phyloP scores from a whole-genome alignment of 148 eudicot species.

The Vaccinium macrocarpon region DNA sequence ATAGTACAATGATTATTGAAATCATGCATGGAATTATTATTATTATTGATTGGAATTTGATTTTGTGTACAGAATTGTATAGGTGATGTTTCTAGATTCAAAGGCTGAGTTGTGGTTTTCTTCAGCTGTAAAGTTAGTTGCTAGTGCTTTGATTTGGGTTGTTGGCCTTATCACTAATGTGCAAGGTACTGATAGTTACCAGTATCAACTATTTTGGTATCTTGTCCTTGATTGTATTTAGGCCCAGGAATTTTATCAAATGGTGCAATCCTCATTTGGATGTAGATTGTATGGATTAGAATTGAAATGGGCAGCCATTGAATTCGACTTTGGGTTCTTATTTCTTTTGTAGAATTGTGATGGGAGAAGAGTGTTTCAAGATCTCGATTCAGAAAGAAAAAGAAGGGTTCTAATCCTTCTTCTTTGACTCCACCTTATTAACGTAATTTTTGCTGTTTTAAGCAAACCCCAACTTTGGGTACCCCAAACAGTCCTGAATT shows the following conservation, averaged over 20 bases:
- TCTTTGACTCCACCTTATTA: slow-evolving; percentile 10
- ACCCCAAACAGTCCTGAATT: slow-evolving; percentile 36
- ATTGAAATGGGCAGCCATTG: neutral
- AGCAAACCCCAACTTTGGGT: slow-evolving; percentile 34
- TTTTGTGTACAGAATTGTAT: neutral
- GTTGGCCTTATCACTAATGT: neutral
- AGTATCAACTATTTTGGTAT: neutral
- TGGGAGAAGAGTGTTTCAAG: slow-evolving; percentile 15
- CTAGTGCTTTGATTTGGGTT: neutral
- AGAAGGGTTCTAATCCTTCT: slow-evolving; percentile 21
- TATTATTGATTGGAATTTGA: too few relatives aligned
- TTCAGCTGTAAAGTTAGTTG: neutral
- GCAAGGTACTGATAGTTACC: too few relatives aligned
- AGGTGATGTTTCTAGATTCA: neutral
- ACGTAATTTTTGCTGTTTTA: slow-evolving; percentile 38
- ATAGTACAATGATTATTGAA: neutral
- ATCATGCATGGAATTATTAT: neutral
- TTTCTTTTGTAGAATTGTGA: neutral
- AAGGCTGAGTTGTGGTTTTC: neutral
- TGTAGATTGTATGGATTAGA: neutral
- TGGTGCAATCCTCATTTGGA: neutral
- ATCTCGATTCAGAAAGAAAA: slow-evolving; percentile 29
- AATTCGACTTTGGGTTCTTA: neutral
- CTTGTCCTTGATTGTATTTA: neutral
- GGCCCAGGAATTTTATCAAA: neutral